A percentile compares a stretch with the other conserved stretches of the same genome.
phyloP scores from a whole-genome alignment of 2,329 filamentous ascomycete genomes.

The Chalaropsis ovoidea region DNA sequence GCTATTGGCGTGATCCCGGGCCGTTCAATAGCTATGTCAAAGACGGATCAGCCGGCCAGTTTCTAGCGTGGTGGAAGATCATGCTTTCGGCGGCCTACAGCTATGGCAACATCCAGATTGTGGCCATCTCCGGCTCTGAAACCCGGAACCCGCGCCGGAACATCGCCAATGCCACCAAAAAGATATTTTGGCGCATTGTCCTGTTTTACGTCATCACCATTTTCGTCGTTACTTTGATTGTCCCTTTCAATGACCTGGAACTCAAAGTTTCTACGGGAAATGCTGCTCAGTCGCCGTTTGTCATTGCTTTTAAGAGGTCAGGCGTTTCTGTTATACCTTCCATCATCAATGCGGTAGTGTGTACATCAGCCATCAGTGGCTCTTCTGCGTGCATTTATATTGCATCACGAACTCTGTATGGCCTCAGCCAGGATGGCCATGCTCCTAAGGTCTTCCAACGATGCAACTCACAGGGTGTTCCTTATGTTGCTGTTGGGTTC shows the following conservation, averaged over 20 bases:
- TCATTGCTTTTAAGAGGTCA: slow-evolving; percentile 27
- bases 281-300: slow-evolving; percentile 28
- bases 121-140: slow-evolving; percentile 28
- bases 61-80: slow-evolving; percentile 36
- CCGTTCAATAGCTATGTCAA: slow-evolving; percentile 35
- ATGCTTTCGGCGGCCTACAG: slow-evolving; percentile 35
- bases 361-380: slow-evolving; percentile 27
- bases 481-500: slow-evolving; percentile 34
- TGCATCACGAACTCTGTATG: slow-evolving; percentile 36
- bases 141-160: slow-evolving; percentile 28
- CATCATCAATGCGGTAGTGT: slow-evolving; percentile 28
- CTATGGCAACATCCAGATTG: slow-evolving; percentile 30
- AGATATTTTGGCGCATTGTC: slow-evolving; percentile 29
- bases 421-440: slow-evolving; percentile 35
- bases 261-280: slow-evolving; percentile 21
- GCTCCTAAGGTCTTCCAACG: slow-evolving; percentile 33
- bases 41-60: slow-evolving; percentile 32
- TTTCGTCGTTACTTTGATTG: slow-evolving; percentile 28
- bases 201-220: slow-evolving; percentile 29
- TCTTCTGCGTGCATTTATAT: slow-evolving; percentile 31
- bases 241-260: slow-evolving; percentile 28
- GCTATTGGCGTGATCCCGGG: slow-evolving; percentile 38
- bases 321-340: slow-evolving; percentile 27
- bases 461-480: slow-evolving; percentile 35
- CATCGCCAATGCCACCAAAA: slow-evolving; percentile 28